Conservation (phyloP, 345 rosid genomes). For the Mercurialis annua region DNA sequence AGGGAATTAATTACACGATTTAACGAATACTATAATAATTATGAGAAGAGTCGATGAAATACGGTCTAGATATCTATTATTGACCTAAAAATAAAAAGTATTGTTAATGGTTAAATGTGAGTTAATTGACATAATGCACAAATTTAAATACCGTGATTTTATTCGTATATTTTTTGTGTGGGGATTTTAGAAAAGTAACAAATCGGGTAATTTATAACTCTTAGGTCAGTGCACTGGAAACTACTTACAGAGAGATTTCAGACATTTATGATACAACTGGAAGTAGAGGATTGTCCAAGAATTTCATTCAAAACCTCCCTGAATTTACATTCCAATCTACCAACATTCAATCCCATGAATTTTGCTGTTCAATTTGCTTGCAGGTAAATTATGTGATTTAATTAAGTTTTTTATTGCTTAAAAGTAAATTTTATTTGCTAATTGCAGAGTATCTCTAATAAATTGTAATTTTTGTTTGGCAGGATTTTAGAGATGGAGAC, state of each 20-base stretch:
- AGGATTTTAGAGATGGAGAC: constrained; percentile 69
- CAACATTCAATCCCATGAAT: constrained; percentile 12
- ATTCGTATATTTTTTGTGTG: no score
- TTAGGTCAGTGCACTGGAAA: constrained; percentile 53
- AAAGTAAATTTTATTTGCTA: no score
- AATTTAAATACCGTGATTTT: background rate
- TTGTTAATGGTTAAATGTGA: background rate
- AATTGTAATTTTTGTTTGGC: constrained; percentile 1
- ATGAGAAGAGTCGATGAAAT: no score
- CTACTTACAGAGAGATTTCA: constrained; percentile 48
- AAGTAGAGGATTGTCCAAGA: constrained; percentile 42
- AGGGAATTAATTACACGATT: no score
- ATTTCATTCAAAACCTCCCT: constrained; percentile 45
- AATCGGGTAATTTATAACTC: background rate
- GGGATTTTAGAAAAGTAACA: no score
- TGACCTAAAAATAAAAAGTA: background rate
- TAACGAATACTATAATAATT: no score
- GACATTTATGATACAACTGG: constrained; percentile 53
- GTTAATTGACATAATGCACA: background rate
- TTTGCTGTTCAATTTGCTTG: constrained; percentile 65
- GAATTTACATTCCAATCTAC: constrained; percentile 22
- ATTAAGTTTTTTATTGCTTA: no score
- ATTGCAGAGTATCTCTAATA: no score
- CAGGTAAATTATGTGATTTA: constrained; percentile 48
- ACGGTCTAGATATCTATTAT: no score